Evolutionary conservation across 2,329 filamentous ascomycete genomes (phyloP).

Genomic region (Grosmannia serpens): DNA sequence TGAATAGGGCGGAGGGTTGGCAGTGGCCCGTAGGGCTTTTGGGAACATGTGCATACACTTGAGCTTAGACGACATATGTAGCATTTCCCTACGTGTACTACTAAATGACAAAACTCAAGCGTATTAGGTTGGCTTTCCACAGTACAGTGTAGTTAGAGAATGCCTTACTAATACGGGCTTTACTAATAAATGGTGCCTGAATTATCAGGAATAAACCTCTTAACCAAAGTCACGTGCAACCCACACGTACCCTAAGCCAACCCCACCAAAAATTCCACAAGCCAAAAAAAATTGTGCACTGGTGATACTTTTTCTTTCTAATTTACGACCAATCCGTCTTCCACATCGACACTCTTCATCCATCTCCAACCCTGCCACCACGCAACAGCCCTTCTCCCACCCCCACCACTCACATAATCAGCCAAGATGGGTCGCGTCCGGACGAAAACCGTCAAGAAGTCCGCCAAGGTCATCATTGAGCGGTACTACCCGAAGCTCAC

Average conservation of each 20-base stretch:
- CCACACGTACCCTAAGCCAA: slow-evolving; percentile 4
- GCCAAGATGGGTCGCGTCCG: slow-evolving; percentile 60
- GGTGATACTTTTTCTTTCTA: neutral
- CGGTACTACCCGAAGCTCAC: slow-evolving; percentile 95
- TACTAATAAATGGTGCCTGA: neutral
- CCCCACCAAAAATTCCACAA: neutral
- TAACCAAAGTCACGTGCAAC: neutral
- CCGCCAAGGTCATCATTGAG: slow-evolving; percentile 99
- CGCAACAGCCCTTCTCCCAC: slow-evolving; percentile 9
- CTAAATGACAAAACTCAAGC: slow-evolving; percentile 4
- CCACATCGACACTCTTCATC: neutral
- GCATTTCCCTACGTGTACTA: neutral
- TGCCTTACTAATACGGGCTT: neutral
- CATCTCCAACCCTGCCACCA: slow-evolving; percentile 3
- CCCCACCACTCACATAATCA: slow-evolving; percentile 23
- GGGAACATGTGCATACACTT: too few species aligned
- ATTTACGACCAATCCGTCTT: neutral
- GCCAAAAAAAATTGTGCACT: slow-evolving; percentile 1
- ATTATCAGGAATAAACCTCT: neutral
- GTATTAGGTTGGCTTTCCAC: too few species aligned
- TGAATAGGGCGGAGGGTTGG: neutral
- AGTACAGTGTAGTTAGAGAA: neutral
- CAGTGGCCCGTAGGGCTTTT: neutral
- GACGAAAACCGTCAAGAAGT: slow-evolving; percentile 61
- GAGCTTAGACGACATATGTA: neutral